Percentiles rank a stretch among this genome's conserved stretches.
Conservation (phyloP, 306 rosid genomes). For the Adenanthera pavonina region DNA sequence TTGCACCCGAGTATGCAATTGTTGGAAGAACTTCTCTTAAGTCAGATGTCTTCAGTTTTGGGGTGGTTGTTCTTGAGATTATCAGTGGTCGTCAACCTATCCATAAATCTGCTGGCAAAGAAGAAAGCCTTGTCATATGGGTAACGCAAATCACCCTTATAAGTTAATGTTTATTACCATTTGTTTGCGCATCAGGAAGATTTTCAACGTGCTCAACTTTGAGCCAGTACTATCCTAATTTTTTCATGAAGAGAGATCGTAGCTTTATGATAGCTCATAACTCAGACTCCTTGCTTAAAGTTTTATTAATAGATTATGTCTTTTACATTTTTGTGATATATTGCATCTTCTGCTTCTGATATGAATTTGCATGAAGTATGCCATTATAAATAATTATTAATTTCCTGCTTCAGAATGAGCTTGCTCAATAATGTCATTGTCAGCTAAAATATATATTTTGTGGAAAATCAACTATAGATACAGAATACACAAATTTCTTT, state of each 20-base stretch:
- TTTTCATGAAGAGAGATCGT: constrained; percentile 10
- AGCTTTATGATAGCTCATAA: not conserved
- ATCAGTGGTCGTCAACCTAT: constrained; percentile 90
- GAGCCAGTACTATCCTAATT: not conserved
- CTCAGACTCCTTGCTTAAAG: not conserved
- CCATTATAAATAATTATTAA: not conserved
- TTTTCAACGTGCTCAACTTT: constrained; percentile 4
- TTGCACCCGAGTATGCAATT: constrained; percentile 97
- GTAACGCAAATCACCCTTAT: constrained; percentile 46
- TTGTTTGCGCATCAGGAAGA: not conserved
- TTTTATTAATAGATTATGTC: constrained; percentile 4
- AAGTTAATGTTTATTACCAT: not conserved
- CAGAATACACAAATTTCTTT: constrained; percentile 27
- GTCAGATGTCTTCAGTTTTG: constrained; percentile 95
- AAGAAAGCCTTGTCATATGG: constrained; percentile 98
- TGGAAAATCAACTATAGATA: constrained; percentile 21
- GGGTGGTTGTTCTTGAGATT: constrained; percentile 98
- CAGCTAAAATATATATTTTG: not conserved
- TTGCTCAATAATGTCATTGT: constrained; percentile 12
- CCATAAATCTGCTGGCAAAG: constrained; percentile 68
- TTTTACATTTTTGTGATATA: constrained; percentile 1
- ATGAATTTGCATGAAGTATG: constrained; percentile 5
- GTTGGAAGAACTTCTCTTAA: constrained; percentile 87
- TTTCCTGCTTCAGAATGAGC: constrained; percentile 14
- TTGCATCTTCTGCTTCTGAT: not conserved